These are phyloP conservation scores for Penicillium turbatum DNA, from an alignment of 495 filamentous ascomycete genomes.

Conservation along the genomic window DNA sequence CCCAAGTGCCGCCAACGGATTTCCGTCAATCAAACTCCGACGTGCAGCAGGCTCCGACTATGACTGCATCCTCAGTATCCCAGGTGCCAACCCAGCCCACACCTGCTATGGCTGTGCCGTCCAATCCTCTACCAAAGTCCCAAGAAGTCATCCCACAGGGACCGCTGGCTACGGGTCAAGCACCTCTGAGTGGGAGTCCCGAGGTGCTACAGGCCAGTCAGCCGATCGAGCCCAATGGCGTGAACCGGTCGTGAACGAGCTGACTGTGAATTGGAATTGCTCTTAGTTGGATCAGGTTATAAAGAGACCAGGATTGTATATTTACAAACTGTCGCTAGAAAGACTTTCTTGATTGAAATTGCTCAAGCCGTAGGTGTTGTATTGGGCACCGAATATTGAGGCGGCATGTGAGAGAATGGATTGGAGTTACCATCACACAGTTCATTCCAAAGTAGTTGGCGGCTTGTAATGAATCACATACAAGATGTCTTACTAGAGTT, in stretches of 20 bases:
- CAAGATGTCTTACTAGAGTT: not conserved
- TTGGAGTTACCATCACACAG: not conserved
- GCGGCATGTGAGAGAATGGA: not conserved
- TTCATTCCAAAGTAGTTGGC: too few relatives aligned
- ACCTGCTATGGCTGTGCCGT: not conserved
- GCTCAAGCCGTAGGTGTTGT: not conserved
- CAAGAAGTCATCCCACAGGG: not conserved
- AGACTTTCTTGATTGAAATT: not conserved
- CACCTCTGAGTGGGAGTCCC: not conserved
- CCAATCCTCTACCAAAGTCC: not conserved
- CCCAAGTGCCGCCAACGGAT: not conserved
- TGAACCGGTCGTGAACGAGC: slow-evolving; percentile 1
- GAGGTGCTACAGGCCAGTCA: slow-evolving; percentile 3
- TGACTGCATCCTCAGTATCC: not conserved
- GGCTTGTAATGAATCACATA: not conserved
- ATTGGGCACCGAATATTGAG: not conserved
- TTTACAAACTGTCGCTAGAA: not conserved
- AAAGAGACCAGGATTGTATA: not conserved
- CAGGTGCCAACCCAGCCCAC: slow-evolving; percentile 3
- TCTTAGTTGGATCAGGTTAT: not conserved
- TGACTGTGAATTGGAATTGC: not conserved
- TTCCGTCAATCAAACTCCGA: not conserved
- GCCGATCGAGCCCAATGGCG: slow-evolving; percentile 9
- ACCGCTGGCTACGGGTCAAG: not conserved
- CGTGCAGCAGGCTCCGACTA: not conserved